Base-by-base conservation (phyloP, 2,329 filamentous ascomycete species). In the Alternaria burnsii region DNA sequence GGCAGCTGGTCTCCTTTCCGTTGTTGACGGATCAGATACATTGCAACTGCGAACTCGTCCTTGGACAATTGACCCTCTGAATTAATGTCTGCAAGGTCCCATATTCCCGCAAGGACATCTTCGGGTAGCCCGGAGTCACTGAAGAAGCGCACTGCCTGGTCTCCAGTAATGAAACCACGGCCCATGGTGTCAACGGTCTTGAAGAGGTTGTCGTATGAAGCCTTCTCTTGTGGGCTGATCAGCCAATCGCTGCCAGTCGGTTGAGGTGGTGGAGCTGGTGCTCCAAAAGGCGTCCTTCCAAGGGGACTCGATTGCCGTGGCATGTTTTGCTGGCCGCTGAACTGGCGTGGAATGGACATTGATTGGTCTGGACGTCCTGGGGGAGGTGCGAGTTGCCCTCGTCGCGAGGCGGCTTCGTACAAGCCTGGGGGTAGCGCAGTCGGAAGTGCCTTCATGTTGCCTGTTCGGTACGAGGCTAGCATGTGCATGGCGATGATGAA, bases 401-500 rank as follows among this genome's bases (percentile, higher is more conserved):
- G 70, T 65, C 93, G 87, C 50, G 91, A 88, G 9, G 95, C 95
- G 46, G 94, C 94, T 74, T 99, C 95, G 74, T 96, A 97, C 5
- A 99, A 83, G 11, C 90, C 91, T 12, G 92, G 88, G 6, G 95
- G 95, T 2, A 99, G 86, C 26, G 91, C 87, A 62, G 83, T 90
- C 1, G 95, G 95, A 58, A 98, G 84, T 20, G 87, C 88, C 65
- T 92, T 89, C 77, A 99, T 86, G 30, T 89, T 85, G 22, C 93
- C 91, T 12, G 89, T 91, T 83, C 97, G 97, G 81, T 92, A 93
- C 12, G 93, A 97, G 14, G 93, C 94, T 63, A 99, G 85, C 62
- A 99, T 84, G 78, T 99, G 95, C 95, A 99, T 99, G 46, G 95
- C 95, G 73, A 99, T 96, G 75, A 97, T 91, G 77, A 99, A 99